phyloP scores from a whole-genome alignment of 352 stramenopile genomes.

The Phytopythium ostracodes region DNA sequence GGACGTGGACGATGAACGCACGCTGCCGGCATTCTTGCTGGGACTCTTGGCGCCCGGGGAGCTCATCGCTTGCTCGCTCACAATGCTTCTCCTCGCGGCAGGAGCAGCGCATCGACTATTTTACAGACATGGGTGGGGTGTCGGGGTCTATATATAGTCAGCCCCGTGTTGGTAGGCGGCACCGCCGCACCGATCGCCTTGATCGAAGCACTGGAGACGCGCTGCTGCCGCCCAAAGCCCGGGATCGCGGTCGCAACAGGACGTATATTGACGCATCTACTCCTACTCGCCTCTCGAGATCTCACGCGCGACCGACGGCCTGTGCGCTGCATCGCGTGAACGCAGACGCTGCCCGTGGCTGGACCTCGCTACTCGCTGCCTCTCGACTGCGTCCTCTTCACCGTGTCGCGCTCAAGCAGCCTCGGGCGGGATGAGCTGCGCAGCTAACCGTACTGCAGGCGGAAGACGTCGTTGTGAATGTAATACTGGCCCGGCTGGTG shows the following conservation, averaged over 20 bases:
- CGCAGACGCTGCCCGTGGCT: background rate
- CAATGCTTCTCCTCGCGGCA: too few species aligned
- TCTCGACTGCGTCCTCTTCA: background rate
- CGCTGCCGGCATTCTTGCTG: slow-evolving; percentile 6
- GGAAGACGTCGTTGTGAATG: slow-evolving; percentile 98
- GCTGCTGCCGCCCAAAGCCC: background rate
- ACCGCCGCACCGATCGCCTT: background rate
- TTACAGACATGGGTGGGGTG: background rate
- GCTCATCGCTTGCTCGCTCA: background rate
- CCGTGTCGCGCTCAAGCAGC: too few species aligned
- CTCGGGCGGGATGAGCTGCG: background rate
- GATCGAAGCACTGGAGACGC: background rate
- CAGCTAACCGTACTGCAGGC: slow-evolving; percentile 95
- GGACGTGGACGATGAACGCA: background rate
- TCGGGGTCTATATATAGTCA: background rate
- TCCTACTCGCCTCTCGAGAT: slow-evolving; percentile 1
- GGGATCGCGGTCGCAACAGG: background rate
- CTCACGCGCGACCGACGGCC: too few species aligned
- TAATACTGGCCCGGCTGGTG: slow-evolving; percentile 93
- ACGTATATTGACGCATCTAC: slow-evolving; percentile 7
- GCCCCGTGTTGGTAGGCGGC: too few species aligned
- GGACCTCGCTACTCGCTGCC: background rate
- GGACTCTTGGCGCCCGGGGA: background rate
- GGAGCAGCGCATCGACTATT: too few species aligned
- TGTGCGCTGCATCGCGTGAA: too few species aligned